phyloP scores from a whole-genome alignment of 1,139 yeast genomes.

The Pichia sp. region DNA sequence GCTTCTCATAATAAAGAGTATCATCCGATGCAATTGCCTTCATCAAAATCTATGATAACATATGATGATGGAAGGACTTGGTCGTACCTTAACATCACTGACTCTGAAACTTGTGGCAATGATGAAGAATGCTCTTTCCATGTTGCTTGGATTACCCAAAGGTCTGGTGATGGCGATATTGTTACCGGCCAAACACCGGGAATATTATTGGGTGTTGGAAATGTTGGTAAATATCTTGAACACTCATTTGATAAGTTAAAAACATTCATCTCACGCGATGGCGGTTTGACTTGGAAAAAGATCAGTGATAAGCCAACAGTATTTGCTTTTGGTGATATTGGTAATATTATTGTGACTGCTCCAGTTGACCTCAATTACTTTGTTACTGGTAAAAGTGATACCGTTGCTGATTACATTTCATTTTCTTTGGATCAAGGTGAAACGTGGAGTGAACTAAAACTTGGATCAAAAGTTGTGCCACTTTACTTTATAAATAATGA shows the following conservation, averaged over 20 bases:
- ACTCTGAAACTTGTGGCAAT: conserved; percentile 39
- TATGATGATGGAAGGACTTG: conserved; percentile 57
- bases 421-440: conserved; percentile 74
- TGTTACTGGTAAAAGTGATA: conserved; percentile 8
- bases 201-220: conserved; percentile 55
- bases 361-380: conserved; percentile 28
- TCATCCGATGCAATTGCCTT: conserved; percentile 13
- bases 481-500: conserved; percentile 47
- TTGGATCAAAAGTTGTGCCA: conserved; percentile 47
- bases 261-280: conserved; percentile 69
- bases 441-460: conserved; percentile 47
- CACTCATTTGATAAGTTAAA: conserved; percentile 29
- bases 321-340: conserved; percentile 72
- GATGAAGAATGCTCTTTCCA: conserved; percentile 51
- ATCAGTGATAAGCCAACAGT: conserved; percentile 49
- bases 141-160: conserved; percentile 41
- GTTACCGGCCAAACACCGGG: conserved; percentile 60
- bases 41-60: conserved; percentile 35
- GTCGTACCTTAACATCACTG: conserved; percentile 38
- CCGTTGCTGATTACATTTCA: conserved; percentile 29
- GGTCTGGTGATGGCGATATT: conserved; percentile 64
- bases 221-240: conserved; percentile 50
- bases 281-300: conserved; percentile 64
- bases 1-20: conserved; percentile 27
- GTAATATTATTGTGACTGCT: conserved; percentile 63